Base-by-base conservation (phyloP, 83 land plant genomes). In the Picea abies region DNA sequence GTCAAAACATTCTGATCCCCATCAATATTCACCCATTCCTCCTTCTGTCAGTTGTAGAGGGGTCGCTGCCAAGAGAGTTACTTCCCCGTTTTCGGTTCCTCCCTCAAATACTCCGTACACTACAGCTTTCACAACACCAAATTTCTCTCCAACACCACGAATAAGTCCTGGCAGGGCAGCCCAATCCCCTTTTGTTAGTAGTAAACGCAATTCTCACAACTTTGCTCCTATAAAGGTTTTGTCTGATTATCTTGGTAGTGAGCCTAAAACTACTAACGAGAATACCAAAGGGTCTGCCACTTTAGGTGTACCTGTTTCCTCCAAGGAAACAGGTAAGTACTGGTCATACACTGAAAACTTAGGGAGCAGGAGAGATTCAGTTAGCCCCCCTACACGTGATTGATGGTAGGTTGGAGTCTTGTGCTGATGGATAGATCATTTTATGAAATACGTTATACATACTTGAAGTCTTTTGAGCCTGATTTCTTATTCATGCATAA, bases 161-260 rank as follows among this genome's bases (percentile, higher is more conserved):
- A 65, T 87, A 16, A 90, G 89, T 76, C 89, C 90, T 68, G 82
- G 84, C 49, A 89, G 71, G 67, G 80, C 62, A 61, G 63, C 80
- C 60, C 84, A 81, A 79, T 83, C 91, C 3, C 84, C 88, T 3
- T 47, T 71, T 15, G 65, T 86, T 32, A 60, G 41, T 72, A 78
- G 72, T 9, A 83, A 63, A 47, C 29, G 68, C 64, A 89, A 82
- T 49, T 72, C 78, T 41, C 79, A 71, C 16, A 66, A 63, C 52
- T 79, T 84, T 44, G 88, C 88, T 0, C 90, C 85, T 76, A 88
- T 83, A 78, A 92, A 86, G 72, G 87, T 84, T 20, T 82, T 92
- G 83, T 86, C 90, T 44, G 84, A 87, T 81, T 93, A 89, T 83
- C 87, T 93, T 11, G 85, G 90, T 77, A 90, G 71, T 60, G 92